phyloP scores from a whole-genome alignment of 1,284 basidiomycete species.

The Ganoderma resinaceum region DNA sequence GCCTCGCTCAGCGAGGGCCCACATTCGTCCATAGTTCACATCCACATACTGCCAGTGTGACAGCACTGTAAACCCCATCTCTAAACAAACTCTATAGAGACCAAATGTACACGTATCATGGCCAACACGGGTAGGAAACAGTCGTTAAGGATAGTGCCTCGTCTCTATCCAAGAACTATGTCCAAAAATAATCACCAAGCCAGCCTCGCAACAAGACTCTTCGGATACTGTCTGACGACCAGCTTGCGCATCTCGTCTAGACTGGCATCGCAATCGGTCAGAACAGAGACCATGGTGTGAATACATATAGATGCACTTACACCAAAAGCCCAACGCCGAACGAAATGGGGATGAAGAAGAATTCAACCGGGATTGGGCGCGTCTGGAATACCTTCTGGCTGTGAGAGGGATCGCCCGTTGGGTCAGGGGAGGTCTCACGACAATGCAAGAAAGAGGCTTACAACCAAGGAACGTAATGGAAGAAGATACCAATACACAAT shows the following conservation, averaged over 20 bases:
- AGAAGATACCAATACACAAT: slow-evolving; percentile 57
- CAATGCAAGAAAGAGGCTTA: slow-evolving; percentile 17
- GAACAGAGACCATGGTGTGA: neutral
- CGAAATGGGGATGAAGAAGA: slow-evolving; percentile 55
- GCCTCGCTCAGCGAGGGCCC: no score
- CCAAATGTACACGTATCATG: neutral
- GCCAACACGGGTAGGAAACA: neutral
- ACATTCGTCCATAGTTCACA: no score
- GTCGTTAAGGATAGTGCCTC: neutral
- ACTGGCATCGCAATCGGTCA: slow-evolving; percentile 24
- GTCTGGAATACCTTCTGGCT: slow-evolving; percentile 62
- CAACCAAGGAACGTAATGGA: slow-evolving; percentile 61
- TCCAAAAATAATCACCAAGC: slow-evolving; percentile 45
- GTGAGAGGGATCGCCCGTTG: slow-evolving; percentile 10
- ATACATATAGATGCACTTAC: slow-evolving; percentile 25
- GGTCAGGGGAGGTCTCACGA: slow-evolving; percentile 12
- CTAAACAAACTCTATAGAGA: neutral
- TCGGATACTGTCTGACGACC: slow-evolving; percentile 43
- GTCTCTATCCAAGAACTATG: neutral
- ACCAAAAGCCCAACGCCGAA: slow-evolving; percentile 45
- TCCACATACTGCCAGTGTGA: no score
- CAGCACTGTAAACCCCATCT: no score
- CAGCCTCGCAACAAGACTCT: slow-evolving; percentile 43
- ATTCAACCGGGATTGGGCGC: slow-evolving; percentile 55
- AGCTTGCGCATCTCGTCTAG: slow-evolving; percentile 50